A percentile compares a stretch with the other conserved stretches of the same genome.
Evolutionary conservation across 495 filamentous ascomycete species (phyloP).

Genomic region (Hypoxylon cercidicola): DNA sequence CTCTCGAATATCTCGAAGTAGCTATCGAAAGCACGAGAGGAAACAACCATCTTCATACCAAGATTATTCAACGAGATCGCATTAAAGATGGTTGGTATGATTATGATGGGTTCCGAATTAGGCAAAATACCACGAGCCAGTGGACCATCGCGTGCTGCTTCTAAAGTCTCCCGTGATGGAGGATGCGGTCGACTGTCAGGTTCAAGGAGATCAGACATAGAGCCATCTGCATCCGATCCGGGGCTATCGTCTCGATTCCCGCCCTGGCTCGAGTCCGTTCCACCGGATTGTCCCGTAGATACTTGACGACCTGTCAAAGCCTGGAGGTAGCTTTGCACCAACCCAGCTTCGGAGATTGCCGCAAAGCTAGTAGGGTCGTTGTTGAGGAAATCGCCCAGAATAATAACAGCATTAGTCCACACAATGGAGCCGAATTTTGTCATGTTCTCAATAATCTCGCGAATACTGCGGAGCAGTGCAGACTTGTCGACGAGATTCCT

Average conservation of each 20-base stretch:
- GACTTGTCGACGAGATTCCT: constrained; percentile 95
- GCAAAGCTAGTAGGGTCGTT: constrained; percentile 98
- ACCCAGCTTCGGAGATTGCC: constrained; percentile 91
- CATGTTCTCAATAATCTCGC: constrained; percentile 82
- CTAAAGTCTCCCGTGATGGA: constrained; percentile 53
- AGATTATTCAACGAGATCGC: constrained; percentile 90
- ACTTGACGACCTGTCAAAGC: constrained; percentile 74
- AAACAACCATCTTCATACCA: constrained; percentile 90
- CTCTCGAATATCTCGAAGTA: constrained; percentile 97
- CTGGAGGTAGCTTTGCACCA: constrained; percentile 84
- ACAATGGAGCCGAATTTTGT: constrained; percentile 85
- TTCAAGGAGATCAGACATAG: constrained; percentile 55
- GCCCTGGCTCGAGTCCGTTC: constrained; percentile 42
- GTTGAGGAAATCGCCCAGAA: constrained; percentile 96
- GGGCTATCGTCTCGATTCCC: constrained; percentile 48
- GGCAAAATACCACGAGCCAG: constrained; percentile 83
- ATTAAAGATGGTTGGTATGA: constrained; percentile 86
- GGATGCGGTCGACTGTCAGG: constrained; percentile 56
- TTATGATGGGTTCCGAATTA: constrained; percentile 83
- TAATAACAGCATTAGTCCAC: constrained; percentile 91
- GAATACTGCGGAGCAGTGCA: constrained; percentile 78
- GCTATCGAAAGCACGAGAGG: constrained; percentile 79
- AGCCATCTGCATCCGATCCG: constrained; percentile 49
- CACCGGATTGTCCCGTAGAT: constrained; percentile 49
- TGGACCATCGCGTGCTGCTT: constrained; percentile 52